Conservation (phyloP, 805 yeast genomes). For the Grigorovia yakushimaensis region DNA sequence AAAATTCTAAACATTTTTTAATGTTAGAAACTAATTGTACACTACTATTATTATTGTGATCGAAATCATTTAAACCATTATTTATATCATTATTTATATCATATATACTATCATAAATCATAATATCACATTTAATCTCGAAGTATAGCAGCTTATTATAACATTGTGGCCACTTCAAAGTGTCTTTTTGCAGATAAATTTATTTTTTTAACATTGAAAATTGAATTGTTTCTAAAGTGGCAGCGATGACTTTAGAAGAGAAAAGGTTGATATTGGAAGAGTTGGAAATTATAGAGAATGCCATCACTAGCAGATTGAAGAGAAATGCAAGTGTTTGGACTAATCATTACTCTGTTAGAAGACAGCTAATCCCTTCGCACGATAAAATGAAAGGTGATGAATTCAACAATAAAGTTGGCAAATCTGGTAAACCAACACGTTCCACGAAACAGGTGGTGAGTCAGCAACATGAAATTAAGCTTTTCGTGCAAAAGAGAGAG, state of each 20-base stretch:
- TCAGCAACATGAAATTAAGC: conserved; percentile 60
- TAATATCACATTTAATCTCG: too few relatives aligned
- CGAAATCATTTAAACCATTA: background rate
- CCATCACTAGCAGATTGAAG: conserved; percentile 50
- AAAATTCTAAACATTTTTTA: conserved; percentile 13
- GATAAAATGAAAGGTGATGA: background rate
- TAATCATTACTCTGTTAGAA: conserved; percentile 13
- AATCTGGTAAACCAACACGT: conserved; percentile 33
- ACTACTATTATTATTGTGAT: background rate
- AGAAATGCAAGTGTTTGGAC: conserved; percentile 50
- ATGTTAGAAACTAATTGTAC: background rate
- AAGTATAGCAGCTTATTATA: background rate
- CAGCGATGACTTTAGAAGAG: conserved; percentile 22
- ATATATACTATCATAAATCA: background rate
- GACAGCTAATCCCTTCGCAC: background rate
- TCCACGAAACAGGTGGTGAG: conserved; percentile 39
- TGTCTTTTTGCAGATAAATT: background rate
- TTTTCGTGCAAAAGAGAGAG: conserved; percentile 40
- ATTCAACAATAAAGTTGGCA: conserved; percentile 19
- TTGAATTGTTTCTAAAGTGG: background rate
- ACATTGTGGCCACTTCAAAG: background rate
- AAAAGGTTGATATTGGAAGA: conserved; percentile 43
- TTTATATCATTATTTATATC: too few relatives aligned
- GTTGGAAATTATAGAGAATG: conserved; percentile 60
- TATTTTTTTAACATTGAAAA: background rate